Conservation (phyloP, 192 early-diverging fungal genomes). For the Backusella australiensis region DNA sequence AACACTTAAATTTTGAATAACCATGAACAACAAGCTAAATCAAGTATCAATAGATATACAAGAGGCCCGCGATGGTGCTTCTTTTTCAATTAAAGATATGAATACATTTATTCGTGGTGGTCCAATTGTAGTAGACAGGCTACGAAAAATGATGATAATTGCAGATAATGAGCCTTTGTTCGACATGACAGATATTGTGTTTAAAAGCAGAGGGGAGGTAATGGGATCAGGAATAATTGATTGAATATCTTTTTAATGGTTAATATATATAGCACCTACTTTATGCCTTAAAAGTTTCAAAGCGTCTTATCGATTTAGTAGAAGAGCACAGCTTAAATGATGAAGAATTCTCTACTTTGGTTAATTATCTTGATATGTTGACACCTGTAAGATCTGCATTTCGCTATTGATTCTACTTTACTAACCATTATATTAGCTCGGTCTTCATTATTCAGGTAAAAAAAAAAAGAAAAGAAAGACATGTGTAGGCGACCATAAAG, state of each 20-base stretch:
- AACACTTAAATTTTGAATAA: neutral
- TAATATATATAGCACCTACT: slow-evolving; percentile 2
- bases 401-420: neutral
- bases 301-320: slow-evolving; percentile 18
- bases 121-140: slow-evolving; percentile 24
- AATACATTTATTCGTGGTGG: slow-evolving; percentile 78
- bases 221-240: slow-evolving; percentile 33
- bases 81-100: slow-evolving; percentile 72
- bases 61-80: slow-evolving; percentile 61
- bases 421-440: slow-evolving; percentile 8
- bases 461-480: slow-evolving; percentile 37
- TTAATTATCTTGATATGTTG: slow-evolving; percentile 40
- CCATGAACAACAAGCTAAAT: neutral
- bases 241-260: neutral
- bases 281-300: slow-evolving; percentile 12
- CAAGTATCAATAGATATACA: slow-evolving; percentile 42
- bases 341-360: slow-evolving; percentile 23
- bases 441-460: slow-evolving; percentile 36
- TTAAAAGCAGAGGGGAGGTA: slow-evolving; percentile 27
- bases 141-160: slow-evolving; percentile 43
- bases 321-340: slow-evolving; percentile 38
- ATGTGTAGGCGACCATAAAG: neutral
- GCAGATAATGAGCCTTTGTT: slow-evolving; percentile 57
- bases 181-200: slow-evolving; percentile 37
- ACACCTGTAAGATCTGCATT: slow-evolving; percentile 29